Evolutionary conservation across 2,329 filamentous ascomycete genomes (phyloP), one percentile per base, ranked within the genome.

Genomic region (Boeremia lycopersici): DNA sequence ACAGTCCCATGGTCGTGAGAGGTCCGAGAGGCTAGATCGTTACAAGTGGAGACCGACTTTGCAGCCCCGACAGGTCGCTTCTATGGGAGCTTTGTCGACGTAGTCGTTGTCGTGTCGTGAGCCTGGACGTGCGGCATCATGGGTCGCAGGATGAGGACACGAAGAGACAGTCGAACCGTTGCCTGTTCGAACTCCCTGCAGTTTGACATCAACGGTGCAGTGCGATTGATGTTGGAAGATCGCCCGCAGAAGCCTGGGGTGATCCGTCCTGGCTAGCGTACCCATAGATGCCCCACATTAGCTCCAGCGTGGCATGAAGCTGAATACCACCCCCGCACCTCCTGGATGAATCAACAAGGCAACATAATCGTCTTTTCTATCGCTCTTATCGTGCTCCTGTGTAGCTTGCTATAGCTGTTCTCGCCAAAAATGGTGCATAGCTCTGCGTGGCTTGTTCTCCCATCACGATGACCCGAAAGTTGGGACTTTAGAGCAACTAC

Each of bases 401-500:
- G 17, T 10, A 31, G 5, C 42, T 6, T n/a, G 11, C 26, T 38
- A 4, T n/a, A 39, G 8, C 39, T 10, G 6, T 15, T n/a, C 17
- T 10, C 7, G 11, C n/a, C 28, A n/a, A 29, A 33, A 6, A 48
- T 48, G 38, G 8, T 60, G 51, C 42, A 50, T 31, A 31, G 56
- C 60, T 11, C 54, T 59, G 31, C 53, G 36, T 31, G 56, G 53
- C 38, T 61, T 48, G 45, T 64, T 64, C 41, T 58, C 56, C 19
- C 58, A 63, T 19, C 58, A 64, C 46, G 33, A 54, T 6, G 61
- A 63, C 28, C 54, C 53, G 55, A 53, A 34, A 59, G 46, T 17
- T 60, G 54, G 56, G 46, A 53, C 8, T 62, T 62, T n/a, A 35
- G 57, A 19, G 56, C 60, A 7, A 62, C 50, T n/a, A 63, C 62